phyloP scores from a whole-genome alignment of 2,329 filamentous ascomycete species.

The Emergomyces orientalis region DNA sequence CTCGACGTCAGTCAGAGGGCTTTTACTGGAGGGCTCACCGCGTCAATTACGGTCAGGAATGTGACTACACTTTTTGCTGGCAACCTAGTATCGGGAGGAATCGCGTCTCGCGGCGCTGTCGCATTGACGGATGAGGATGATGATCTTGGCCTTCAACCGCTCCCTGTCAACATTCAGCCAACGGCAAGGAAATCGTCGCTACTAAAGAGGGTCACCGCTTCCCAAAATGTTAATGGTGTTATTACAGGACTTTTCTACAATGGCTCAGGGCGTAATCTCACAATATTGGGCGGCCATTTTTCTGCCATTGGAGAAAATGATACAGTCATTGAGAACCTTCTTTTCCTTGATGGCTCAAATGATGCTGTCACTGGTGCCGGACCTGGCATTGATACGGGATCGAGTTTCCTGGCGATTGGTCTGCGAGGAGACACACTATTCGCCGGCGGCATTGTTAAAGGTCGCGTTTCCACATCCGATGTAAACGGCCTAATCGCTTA shows the following conservation, averaged over 20 bases:
- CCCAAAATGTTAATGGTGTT: slow-evolving; percentile 26
- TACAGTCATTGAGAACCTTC: slow-evolving; percentile 65
- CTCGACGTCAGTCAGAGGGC: slow-evolving; percentile 54
- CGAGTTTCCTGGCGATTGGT: slow-evolving; percentile 64
- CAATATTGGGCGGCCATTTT: slow-evolving; percentile 82
- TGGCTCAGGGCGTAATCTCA: slow-evolving; percentile 52
- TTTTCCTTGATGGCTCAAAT: slow-evolving; percentile 70
- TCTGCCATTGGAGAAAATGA: slow-evolving; percentile 59
- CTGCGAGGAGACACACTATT: slow-evolving; percentile 61
- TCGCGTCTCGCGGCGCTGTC: slow-evolving; percentile 63
- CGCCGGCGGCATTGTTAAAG: slow-evolving; percentile 71
- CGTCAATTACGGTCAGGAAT: slow-evolving; percentile 53
- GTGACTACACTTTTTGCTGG: slow-evolving; percentile 62
- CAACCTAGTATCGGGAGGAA: slow-evolving; percentile 65
- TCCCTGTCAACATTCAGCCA: slow-evolving; percentile 43
- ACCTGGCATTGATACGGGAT: slow-evolving; percentile 55
- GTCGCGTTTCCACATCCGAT: slow-evolving; percentile 52
- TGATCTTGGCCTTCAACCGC: slow-evolving; percentile 30
- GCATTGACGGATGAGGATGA: slow-evolving; percentile 42
- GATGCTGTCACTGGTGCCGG: slow-evolving; percentile 57
- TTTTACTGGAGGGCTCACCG: slow-evolving; percentile 63
- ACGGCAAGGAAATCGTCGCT: slow-evolving; percentile 17
- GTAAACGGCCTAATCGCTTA: slow-evolving; percentile 73
- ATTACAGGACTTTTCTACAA: slow-evolving; percentile 22
- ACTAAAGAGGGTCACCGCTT: slow-evolving; percentile 23